A percentile compares a stretch with the other conserved stretches of the same genome.
These are phyloP conservation scores for Lineolata rhizophorae DNA, from an alignment of 495 filamentous ascomycete species.

Conservation along the genomic window DNA sequence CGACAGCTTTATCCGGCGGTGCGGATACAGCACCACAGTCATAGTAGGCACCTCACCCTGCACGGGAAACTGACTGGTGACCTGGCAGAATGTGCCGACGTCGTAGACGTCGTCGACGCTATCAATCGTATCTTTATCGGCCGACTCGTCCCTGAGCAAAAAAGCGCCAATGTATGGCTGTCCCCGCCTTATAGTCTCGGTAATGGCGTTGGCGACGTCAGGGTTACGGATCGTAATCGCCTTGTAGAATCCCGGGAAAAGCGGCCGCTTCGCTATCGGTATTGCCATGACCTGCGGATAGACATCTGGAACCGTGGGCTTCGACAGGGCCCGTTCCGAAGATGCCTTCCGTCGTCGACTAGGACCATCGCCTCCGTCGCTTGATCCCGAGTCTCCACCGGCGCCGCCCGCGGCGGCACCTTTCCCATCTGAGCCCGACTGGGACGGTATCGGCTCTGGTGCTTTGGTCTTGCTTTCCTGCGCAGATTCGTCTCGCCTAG, in stretches of 20 bases:
- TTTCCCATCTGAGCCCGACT: conserved; percentile 9
- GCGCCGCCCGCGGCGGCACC: conserved; percentile 22
- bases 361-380: conserved; percentile 27
- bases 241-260: conserved; percentile 98
- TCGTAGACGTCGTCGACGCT: conserved; percentile 77
- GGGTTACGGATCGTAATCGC: conserved; percentile 86
- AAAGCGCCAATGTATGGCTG: conserved; percentile 97
- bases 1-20: conserved; percentile 81
- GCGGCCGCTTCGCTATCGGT: conserved; percentile 81
- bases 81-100: conserved; percentile 89
- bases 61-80: conserved; percentile 83
- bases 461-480: conserved; percentile 24
- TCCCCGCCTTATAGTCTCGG: conserved; percentile 92
- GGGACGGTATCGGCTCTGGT: conserved; percentile 23
- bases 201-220: conserved; percentile 70
- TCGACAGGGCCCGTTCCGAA: conserved; percentile 55
- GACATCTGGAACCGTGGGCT: conserved; percentile 74
- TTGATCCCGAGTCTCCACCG: conserved; percentile 13
- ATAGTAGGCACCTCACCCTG: conserved; percentile 56
- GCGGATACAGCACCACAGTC: conserved; percentile 86
- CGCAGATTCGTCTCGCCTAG: no score
- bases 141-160: conserved; percentile 85
- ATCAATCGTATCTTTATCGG: conserved; percentile 78
- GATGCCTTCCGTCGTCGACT: conserved; percentile 36
- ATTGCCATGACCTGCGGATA: conserved; percentile 98